Conservation (phyloP, 2,329 filamentous ascomycete species). For the Leptographium wingfieldii region DNA sequence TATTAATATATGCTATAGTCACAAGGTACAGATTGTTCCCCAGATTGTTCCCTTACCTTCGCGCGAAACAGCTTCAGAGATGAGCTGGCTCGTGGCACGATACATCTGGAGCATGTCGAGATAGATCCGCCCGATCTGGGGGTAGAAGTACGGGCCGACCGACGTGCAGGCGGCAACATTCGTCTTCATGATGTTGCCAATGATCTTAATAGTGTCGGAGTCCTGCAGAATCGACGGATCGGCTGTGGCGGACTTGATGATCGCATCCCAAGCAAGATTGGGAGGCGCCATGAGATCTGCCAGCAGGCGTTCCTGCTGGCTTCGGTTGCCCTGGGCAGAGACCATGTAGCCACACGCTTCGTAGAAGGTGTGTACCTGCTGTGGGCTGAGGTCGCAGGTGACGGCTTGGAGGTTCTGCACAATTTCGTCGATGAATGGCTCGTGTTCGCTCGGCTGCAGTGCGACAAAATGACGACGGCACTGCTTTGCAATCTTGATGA, state of each 20-base stretch:
- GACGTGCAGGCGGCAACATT: constrained; percentile 98
- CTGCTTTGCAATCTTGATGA: constrained; percentile 98
- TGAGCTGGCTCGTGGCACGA: constrained; percentile 87
- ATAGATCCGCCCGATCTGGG: constrained; percentile 94
- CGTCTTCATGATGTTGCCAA: constrained; percentile 99
- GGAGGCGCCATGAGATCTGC: constrained; percentile 86
- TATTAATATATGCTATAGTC: not conserved
- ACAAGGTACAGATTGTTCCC: constrained; percentile 8
- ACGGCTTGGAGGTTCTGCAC: constrained; percentile 93
- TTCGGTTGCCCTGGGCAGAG: constrained; percentile 89
- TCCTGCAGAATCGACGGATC: constrained; percentile 84
- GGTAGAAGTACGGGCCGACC: constrained; percentile 94
- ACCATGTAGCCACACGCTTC: constrained; percentile 99
- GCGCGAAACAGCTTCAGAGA: constrained; percentile 78
- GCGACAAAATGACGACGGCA: constrained; percentile 96
- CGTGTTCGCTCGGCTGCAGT: constrained; percentile 81
- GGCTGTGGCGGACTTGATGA: constrained; percentile 76
- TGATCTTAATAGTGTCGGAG: constrained; percentile 90
- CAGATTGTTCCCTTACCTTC: constrained; percentile 46
- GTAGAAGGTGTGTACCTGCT: constrained; percentile 98
- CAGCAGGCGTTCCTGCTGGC: constrained; percentile 82
- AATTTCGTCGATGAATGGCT: constrained; percentile 98
- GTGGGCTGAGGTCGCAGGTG: constrained; percentile 85
- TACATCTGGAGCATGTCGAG: constrained; percentile 99
- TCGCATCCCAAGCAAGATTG: constrained; percentile 89